Evolutionary conservation across 192 early-diverging fungal species (phyloP).

Genomic region (Coemansia sp.): DNA sequence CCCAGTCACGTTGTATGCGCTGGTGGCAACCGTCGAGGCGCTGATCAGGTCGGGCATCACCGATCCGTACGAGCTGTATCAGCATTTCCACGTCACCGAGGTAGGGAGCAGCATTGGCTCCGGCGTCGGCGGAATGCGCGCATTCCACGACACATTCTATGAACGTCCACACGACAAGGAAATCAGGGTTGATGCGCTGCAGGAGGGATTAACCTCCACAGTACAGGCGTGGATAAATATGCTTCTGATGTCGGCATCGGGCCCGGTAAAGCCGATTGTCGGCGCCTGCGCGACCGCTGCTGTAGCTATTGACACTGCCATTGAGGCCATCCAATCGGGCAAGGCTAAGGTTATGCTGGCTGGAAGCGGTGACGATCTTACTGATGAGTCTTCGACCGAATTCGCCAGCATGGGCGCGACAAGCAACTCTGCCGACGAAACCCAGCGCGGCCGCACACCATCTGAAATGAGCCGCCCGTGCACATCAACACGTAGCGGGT

Average conservation of each 20-base stretch:
- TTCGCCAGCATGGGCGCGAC: constrained; percentile 97
- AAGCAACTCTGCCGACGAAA: constrained; percentile 73
- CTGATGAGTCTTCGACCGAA: constrained; percentile 81
- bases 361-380: constrained; percentile 87
- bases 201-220: constrained; percentile 93
- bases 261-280: constrained; percentile 74
- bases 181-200: constrained; percentile 77
- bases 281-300: constrained; percentile 91
- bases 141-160: constrained; percentile 67
- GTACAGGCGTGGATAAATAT: constrained; percentile 95
- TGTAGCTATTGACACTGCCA: constrained; percentile 84
- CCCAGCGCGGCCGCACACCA: constrained; percentile 77
- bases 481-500: constrained; percentile 79
- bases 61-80: constrained; percentile 96
- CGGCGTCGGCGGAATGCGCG: constrained; percentile 78
- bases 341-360: constrained; percentile 91
- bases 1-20: constrained; percentile 75
- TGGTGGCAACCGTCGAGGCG: constrained; percentile 90
- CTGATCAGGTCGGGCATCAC: constrained; percentile 86
- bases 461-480: constrained; percentile 88
- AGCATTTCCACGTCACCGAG: constrained; percentile 92
- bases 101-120: constrained; percentile 87
- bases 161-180: constrained; percentile 71
- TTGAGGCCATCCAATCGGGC: constrained; percentile 81
- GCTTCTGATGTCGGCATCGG: constrained; percentile 84